Percentiles rank a stretch among this genome's conserved stretches.
Evolutionary conservation across 208 protist genomes (phyloP).

Genomic region (Crithidia mellificae): DNA sequence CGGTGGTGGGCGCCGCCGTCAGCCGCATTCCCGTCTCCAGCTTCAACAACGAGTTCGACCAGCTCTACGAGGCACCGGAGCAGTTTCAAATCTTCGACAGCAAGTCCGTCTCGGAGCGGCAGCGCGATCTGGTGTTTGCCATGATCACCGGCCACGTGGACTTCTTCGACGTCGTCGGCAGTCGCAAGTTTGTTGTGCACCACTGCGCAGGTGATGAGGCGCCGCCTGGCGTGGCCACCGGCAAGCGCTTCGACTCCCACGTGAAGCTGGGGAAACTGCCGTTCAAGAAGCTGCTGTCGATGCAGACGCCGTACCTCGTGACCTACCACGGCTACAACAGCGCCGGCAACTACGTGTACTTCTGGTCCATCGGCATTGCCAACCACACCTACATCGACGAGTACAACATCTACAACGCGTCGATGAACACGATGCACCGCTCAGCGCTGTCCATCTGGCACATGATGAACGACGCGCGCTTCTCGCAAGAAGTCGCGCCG

Average conservation of each 20-base stretch:
- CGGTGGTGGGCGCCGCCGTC: conserved; percentile 87
- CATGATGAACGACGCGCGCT: conserved; percentile 80
- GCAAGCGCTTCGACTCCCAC: conserved; percentile 58
- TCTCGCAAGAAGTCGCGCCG: conserved; percentile 77
- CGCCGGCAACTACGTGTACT: conserved; percentile 84
- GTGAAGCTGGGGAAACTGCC: conserved; percentile 65
- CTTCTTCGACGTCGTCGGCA: conserved; percentile 70
- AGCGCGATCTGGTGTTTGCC: conserved; percentile 78
- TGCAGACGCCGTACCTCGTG: conserved; percentile 85
- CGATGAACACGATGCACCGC: conserved; percentile 88
- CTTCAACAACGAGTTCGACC: conserved; percentile 85
- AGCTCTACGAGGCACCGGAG: conserved; percentile 75
- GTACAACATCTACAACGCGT: conserved; percentile 81
- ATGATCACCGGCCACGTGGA: conserved; percentile 82
- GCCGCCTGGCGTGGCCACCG: conserved; percentile 38
- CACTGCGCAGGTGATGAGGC: conserved; percentile 69
- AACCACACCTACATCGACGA: conserved; percentile 90
- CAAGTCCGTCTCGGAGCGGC: conserved; percentile 76
- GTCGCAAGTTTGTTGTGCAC: conserved; percentile 76
- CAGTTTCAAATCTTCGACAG: conserved; percentile 90
- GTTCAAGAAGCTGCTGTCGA: conserved; percentile 86
- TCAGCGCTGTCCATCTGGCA: conserved; percentile 77
- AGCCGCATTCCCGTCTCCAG: conserved; percentile 81
- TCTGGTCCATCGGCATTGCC: conserved; percentile 87
- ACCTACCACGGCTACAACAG: conserved; percentile 81